phyloP scores from a whole-genome alignment of 2,329 filamentous ascomycete genomes.

The Eurotiales sp. region DNA sequence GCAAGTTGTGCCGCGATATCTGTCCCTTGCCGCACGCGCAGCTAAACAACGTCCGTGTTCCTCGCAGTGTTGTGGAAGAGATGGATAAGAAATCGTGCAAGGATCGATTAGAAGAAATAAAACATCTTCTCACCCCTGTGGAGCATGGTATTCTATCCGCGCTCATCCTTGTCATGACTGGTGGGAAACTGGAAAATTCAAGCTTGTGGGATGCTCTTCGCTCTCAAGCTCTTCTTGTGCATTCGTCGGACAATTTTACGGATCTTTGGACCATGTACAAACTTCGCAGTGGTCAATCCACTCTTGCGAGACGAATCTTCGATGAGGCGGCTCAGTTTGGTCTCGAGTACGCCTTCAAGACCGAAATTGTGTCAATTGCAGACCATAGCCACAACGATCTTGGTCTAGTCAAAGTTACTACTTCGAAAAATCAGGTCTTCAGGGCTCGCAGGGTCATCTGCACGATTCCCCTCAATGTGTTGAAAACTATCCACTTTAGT shows the following conservation, averaged over 20 bases:
- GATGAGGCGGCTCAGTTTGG: conserved; percentile 22
- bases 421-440: conserved; percentile 11
- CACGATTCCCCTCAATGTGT: conserved; percentile 25
- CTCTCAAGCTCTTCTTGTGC: conserved; percentile 19
- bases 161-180: conserved; percentile 24
- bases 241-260: conserved; percentile 22
- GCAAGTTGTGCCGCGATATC: conserved; percentile 4
- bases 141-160: conserved; percentile 24
- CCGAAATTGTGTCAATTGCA: conserved; percentile 20
- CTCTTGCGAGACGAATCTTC: conserved; percentile 25
- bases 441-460: conserved; percentile 21
- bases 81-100: conserved; percentile 19
- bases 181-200: conserved; percentile 22
- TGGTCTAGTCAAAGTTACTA: background rate
- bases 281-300: conserved; percentile 27
- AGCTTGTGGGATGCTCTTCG: conserved; percentile 22
- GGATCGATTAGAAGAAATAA: conserved; percentile 27
- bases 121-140: conserved; percentile 26
- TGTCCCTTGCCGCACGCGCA: conserved; percentile 6
- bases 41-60: background rate
- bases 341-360: conserved; percentile 26
- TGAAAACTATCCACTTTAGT: conserved; percentile 18
- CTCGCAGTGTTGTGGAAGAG: background rate
- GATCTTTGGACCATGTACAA: conserved; percentile 27
- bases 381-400: background rate